These are phyloP conservation scores for Rubroshorea leprosula DNA, from an alignment of 345 rosid species.

Conservation along the genomic window DNA sequence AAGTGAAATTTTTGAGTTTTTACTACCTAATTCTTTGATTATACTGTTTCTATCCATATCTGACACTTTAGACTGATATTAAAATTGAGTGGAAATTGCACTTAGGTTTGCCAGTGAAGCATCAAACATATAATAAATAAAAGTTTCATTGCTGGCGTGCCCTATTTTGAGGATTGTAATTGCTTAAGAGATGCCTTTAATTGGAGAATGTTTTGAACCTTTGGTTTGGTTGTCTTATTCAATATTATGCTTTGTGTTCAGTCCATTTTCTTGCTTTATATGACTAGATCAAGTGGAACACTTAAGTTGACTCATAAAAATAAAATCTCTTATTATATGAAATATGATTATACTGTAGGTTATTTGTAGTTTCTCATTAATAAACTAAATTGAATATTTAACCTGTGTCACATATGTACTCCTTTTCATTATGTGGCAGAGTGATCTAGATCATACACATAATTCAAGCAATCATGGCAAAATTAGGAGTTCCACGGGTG, in stretches of 20 bases:
- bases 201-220: neutral
- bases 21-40: neutral
- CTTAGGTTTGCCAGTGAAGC: neutral
- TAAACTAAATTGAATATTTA: neutral
- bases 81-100: neutral
- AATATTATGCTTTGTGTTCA: too few species aligned
- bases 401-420: constrained; percentile 2
- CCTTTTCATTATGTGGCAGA: constrained; percentile 44
- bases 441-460: constrained; percentile 55
- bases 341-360: neutral
- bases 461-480: constrained; percentile 31
- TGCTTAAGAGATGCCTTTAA: neutral
- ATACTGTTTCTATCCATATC: neutral
- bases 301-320: neutral
- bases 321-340: neutral
- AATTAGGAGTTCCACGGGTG: constrained; percentile 30
- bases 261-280: neutral
- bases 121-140: neutral
- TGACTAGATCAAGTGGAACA: neutral
- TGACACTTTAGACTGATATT: neutral
- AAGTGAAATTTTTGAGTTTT: neutral
- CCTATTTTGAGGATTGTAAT: neutral
- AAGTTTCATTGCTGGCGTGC: neutral
- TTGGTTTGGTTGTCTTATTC: neutral
- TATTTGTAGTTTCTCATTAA: neutral